These are phyloP conservation scores for Oryza brachyantha DNA, from an alignment of 176 grass and related monocot species.

Conservation along the genomic window DNA sequence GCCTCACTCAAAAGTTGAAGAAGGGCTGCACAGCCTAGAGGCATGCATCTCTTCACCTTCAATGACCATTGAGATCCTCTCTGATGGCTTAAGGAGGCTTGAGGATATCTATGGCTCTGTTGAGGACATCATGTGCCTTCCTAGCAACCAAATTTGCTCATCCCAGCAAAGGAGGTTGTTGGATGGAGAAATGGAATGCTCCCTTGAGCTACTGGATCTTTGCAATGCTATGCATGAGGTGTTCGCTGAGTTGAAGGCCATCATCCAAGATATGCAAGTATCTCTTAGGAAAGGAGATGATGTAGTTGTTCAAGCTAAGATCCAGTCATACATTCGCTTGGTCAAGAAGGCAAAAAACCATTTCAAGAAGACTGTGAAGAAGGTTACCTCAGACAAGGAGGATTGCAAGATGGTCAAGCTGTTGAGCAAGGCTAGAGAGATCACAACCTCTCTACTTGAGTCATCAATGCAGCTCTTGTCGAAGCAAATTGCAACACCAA, in stretches of 20 bases:
- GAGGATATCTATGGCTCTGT: conserved; percentile 38
- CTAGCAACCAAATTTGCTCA: conserved; percentile 35
- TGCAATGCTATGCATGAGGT: conserved; percentile 44
- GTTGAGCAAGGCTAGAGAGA: conserved; percentile 50
- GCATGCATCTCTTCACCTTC: conserved; percentile 29
- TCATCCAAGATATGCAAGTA: conserved; percentile 45
- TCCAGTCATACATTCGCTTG: conserved; percentile 41
- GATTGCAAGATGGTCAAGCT: conserved; percentile 23
- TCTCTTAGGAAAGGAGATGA: conserved; percentile 47
- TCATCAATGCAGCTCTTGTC: conserved; percentile 31
- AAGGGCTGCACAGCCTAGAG: conserved; percentile 45
- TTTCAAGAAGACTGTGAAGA: conserved; percentile 50
- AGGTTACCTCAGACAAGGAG: conserved; percentile 31
- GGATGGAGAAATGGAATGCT: conserved; percentile 44
- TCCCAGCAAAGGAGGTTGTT: conserved; percentile 44
- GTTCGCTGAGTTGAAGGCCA: conserved; percentile 40
- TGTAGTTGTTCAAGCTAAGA: conserved; percentile 15
- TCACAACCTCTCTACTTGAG: conserved; percentile 49
- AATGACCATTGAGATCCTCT: conserved; percentile 17
- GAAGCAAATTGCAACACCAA: conserved; percentile 33
- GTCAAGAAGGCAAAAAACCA: conserved; percentile 58
- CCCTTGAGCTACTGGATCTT: conserved; percentile 46
- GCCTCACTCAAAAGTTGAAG: conserved; percentile 32
- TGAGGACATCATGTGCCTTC: conserved; percentile 45
- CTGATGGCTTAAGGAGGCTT: conserved; percentile 40